Percentiles rank a stretch among this genome's conserved stretches.
Conservation (phyloP, 345 rosid genomes). For the Barbarea vulgaris region DNA sequence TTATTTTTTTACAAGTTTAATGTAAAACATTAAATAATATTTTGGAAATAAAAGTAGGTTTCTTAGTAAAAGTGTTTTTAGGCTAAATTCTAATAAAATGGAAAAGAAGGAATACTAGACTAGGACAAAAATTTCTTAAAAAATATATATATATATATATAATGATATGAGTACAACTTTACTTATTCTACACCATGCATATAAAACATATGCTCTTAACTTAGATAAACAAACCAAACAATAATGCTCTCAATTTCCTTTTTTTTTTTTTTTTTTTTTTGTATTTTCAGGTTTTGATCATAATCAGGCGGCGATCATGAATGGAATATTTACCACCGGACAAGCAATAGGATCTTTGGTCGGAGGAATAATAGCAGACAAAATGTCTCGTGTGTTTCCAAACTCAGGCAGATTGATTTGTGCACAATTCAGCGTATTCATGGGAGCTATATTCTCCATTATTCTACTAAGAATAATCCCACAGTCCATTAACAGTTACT, state of each 20-base stretch:
- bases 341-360: constrained; percentile 67
- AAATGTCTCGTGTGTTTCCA: constrained; percentile 58
- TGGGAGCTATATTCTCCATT: constrained; percentile 81
- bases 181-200: neutral
- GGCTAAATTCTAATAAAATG: no score
- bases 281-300: constrained; percentile 65
- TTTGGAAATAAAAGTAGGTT: no score
- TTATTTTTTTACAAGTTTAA: no score
- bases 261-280: neutral
- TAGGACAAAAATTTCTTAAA: no score
- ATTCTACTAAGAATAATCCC: constrained; percentile 73
- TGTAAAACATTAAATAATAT: no score
- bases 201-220: neutral
- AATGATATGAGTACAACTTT: no score
- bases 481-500: constrained; percentile 61
- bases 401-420: constrained; percentile 78
- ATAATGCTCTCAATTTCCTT: neutral
- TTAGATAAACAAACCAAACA: neutral
- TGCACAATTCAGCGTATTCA: constrained; percentile 85
- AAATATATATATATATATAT: no score
- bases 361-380: constrained; percentile 82
- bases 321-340: constrained; percentile 69
- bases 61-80: no score
- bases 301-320: constrained; percentile 62
- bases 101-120: no score